Conservation (phyloP, 2,329 filamentous ascomycete genomes). For the Trichoderma brevicompactum region DNA sequence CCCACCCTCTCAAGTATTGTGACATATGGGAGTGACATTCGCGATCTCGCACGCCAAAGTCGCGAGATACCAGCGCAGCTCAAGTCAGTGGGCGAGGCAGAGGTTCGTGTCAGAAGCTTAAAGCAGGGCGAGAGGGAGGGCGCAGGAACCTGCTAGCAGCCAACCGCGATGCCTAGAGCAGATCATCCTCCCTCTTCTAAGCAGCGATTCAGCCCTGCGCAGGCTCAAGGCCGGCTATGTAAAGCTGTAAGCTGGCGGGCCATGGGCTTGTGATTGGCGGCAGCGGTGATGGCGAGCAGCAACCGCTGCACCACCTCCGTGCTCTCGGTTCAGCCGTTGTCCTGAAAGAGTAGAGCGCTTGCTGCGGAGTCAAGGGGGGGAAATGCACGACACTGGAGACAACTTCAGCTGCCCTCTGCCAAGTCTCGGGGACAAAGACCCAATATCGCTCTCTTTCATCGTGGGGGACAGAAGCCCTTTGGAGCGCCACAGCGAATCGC, state of each 20-base stretch:
- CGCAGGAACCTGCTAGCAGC: not conserved
- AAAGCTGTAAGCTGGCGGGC: conserved; percentile 4
- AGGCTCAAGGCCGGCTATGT: not conserved
- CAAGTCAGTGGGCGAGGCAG: not conserved
- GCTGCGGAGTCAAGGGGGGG: conserved; percentile 13
- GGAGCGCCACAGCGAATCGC: conserved; percentile 1
- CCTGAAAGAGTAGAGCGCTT: conserved; percentile 17
- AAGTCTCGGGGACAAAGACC: not conserved
- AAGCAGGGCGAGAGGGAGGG: not conserved
- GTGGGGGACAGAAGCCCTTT: conserved; percentile 5
- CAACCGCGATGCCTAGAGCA: not conserved
- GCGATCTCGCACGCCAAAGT: not conserved
- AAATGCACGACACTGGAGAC: conserved; percentile 18
- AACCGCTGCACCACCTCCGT: conserved; percentile 9
- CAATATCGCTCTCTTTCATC: not conserved
- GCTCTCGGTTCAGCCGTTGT: conserved; percentile 15
- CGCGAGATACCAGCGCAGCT: too few relatives aligned
- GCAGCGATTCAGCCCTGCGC: conserved; percentile 16
- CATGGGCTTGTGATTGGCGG: conserved; percentile 9
- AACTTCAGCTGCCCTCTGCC: conserved; percentile 9
- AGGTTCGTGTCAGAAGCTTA: not conserved
- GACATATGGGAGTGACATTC: conserved; percentile 11
- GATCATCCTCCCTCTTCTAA: not conserved
- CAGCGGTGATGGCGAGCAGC: not conserved
- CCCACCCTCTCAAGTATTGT: conserved; percentile 21